Conservation (phyloP, 768 basidiomycete species). For the Naganishia friedmannii region DNA sequence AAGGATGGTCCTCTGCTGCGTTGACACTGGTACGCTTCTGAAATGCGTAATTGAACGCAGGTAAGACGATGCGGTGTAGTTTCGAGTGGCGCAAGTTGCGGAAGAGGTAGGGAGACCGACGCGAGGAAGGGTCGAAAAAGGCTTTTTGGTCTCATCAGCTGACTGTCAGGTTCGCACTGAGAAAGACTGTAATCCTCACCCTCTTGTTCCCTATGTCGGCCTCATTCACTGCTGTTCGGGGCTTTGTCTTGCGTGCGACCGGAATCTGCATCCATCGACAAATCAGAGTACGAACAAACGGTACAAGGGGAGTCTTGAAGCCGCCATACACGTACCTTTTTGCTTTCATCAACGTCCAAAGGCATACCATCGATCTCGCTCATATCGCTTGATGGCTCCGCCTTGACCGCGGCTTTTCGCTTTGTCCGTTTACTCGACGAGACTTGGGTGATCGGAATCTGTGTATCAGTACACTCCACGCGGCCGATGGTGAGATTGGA, state of each 20-base stretch:
- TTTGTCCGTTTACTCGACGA: too few species aligned
- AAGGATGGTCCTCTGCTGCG: too few species aligned
- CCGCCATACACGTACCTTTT: background rate
- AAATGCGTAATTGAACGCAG: background rate
- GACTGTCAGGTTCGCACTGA: background rate
- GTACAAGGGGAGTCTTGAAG: background rate
- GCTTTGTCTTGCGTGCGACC: background rate
- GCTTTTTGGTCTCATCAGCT: background rate
- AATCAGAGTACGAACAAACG: background rate
- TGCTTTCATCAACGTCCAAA: background rate
- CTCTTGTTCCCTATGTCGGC: background rate
- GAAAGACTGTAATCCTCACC: background rate
- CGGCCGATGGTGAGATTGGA: too few species aligned
- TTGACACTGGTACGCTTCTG: background rate
- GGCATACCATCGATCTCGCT: background rate
- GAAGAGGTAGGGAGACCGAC: background rate
- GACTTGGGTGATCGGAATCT: too few species aligned
- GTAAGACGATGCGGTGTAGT: background rate
- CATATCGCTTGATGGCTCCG: background rate
- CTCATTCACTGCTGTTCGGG: background rate
- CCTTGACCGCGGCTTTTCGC: background rate
- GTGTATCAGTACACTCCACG: too few species aligned
- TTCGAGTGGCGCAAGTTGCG: background rate
- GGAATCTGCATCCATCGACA: background rate
- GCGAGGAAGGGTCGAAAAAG: background rate